Conservation (phyloP, 176 grass and related monocot genomes). For the Oryza punctata region DNA sequence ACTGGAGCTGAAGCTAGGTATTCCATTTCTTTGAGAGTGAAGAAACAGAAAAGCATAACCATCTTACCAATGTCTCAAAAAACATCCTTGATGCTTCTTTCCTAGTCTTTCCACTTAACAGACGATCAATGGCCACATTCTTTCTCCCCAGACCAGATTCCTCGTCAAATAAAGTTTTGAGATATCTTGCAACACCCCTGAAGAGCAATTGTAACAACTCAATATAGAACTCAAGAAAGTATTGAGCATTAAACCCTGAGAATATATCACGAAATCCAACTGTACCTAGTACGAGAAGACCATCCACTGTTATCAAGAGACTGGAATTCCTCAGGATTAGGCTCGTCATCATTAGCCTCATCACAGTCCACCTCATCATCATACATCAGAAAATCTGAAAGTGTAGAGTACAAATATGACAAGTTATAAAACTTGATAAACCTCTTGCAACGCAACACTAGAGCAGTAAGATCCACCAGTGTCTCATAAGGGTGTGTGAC, state of each 20-base stretch:
- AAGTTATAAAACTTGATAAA: conserved; percentile 12
- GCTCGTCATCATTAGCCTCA: conserved; percentile 57
- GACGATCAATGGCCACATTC: conserved; percentile 68
- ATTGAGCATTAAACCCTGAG: neutral
- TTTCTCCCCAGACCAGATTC: conserved; percentile 80
- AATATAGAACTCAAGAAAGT: neutral
- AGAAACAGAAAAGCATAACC: neutral
- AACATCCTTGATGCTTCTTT: conserved; percentile 99
- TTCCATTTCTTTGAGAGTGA: neutral
- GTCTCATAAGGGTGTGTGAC: neutral
- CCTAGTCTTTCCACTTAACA: conserved; percentile 74
- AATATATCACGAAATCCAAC: conserved; percentile 2
- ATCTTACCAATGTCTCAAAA: conserved; percentile 94
- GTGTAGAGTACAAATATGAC: conserved; percentile 13
- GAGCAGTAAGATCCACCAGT: neutral
- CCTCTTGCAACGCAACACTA: neutral
- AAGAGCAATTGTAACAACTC: conserved; percentile 15
- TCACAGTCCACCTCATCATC: conserved; percentile 82
- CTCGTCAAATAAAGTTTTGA: conserved; percentile 84
- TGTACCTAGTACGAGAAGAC: conserved; percentile 91
- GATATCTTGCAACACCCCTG: conserved; percentile 89
- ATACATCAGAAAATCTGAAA: conserved; percentile 86
- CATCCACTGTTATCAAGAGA: conserved; percentile 91
- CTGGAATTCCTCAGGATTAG: conserved; percentile 68
- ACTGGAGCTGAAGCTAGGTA: neutral